Evolutionary conservation across 495 filamentous ascomycete species (phyloP), one percentile per base, ranked within the genome.

Genomic region (Friedmanniomyces endolithicus): DNA sequence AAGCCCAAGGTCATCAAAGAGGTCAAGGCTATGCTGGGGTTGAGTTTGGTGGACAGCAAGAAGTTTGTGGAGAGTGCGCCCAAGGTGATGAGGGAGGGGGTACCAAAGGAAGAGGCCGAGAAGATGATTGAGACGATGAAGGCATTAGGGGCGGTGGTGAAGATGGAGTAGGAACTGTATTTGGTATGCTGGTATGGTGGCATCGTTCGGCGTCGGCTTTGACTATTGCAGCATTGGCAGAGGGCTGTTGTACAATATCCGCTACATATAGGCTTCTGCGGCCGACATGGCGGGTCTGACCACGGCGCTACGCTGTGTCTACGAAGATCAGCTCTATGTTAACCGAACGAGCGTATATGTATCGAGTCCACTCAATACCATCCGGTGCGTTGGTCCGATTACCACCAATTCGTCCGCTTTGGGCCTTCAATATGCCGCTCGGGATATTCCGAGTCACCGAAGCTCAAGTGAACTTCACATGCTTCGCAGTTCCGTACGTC

Each of bases 1-100:
- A 99, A 99, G 76, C 88, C 94, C 52, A 99, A 99, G 81, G 74
- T 99, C 55, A 99, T 99, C 75, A 99, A 99, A 80, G 92, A 99
- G 77, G 83, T 99, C 72, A 99, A 99, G 81, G 79, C 78, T 63
- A 78, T 99, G 78, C 76, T 99, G 50, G 92, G 94, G 4, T 71
- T 99, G 70, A 94, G 87, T 67, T 78, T 99, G 72, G 92, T 99
- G 63, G 92, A 99, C 72, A 95, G 88, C 74, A 99, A 99, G 84
- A 99, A 99, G 78, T 99, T 99, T 71, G 92, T 97, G 61, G 92
- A 99, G 78, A 85, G 85, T 63, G 87, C 84, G 67, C 92, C 92
- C 60, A 99, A 99, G 86, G 74, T 86, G 64, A 83, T 99, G 87
- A 97, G 95, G 82, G 92, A 99, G 71, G 86, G 82, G 12, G 87